Percentiles rank a stretch among this genome's conserved stretches.
These are phyloP conservation scores for Didymella exigua DNA, from an alignment of 2,329 filamentous ascomycete species.

Conservation along the genomic window DNA sequence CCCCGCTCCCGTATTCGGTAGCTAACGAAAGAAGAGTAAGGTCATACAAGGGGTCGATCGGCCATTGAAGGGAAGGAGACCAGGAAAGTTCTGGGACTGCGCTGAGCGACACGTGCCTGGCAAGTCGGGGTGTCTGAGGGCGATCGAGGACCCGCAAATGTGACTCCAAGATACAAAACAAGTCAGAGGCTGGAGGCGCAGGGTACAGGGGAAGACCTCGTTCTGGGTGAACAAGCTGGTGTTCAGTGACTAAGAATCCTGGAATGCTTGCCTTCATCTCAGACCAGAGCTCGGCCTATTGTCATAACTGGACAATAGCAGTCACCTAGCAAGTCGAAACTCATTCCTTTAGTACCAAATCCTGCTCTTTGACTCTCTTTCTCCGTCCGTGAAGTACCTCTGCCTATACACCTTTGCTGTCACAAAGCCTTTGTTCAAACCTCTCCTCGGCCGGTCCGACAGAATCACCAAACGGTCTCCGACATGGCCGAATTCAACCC, in stretches of 20 bases:
- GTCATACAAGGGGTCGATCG: neutral
- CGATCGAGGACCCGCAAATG: neutral
- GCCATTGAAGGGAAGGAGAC: neutral
- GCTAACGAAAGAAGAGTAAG: neutral
- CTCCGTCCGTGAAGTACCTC: neutral
- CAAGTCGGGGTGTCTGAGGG: neutral
- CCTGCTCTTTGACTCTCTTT: neutral
- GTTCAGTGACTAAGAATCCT: neutral
- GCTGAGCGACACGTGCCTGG: neutral
- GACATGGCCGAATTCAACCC: neutral
- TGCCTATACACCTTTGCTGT: neutral
- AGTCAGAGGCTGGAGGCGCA: neutral
- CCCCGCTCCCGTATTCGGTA: neutral
- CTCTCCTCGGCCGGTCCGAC: neutral
- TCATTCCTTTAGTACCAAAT: too few species aligned
- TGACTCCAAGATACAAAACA: neutral
- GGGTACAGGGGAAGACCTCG: neutral
- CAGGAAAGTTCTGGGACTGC: constrained; percentile 1
- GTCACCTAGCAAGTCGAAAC: neutral
- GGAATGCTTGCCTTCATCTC: neutral
- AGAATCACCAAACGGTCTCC: neutral
- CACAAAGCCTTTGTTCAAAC: constrained; percentile 2
- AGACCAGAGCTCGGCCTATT: neutral
- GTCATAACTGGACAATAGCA: neutral
- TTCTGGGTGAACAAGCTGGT: neutral